These are phyloP conservation scores for Plasmodium vinckei DNA, from an alignment of 169 alveolate species.

Conservation along the genomic window DNA sequence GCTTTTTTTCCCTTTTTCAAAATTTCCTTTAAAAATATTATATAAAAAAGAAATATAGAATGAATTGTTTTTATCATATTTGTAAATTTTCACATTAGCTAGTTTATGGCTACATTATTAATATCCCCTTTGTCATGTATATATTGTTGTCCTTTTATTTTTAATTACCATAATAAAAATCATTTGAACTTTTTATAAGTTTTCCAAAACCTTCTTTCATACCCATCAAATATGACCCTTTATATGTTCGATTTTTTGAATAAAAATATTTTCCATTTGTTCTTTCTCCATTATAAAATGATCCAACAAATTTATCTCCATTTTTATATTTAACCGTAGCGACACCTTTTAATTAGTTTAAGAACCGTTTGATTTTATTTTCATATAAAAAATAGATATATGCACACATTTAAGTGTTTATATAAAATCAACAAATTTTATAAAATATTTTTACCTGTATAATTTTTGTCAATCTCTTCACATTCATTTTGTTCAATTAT, in stretches of 20 bases:
- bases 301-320: conserved; percentile 4
- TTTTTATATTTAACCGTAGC: conserved; percentile 22
- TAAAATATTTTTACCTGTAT: not conserved
- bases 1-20: conserved; percentile 85
- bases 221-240: conserved; percentile 16
- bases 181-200: conserved; percentile 1
- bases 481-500: not conserved
- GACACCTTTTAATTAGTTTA: not conserved
- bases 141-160: not conserved
- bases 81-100: too few relatives aligned
- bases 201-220: conserved; percentile 29
- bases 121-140: not conserved
- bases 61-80: not conserved
- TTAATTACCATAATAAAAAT: conserved; percentile 42
- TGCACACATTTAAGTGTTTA: not conserved
- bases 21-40: conserved; percentile 84
- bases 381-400: not conserved
- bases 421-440: not conserved
- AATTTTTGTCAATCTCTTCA: not conserved
- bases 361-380: too few relatives aligned
- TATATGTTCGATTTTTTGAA: conserved; percentile 37
- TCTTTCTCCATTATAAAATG: conserved; percentile 10
- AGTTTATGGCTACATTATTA: not conserved
- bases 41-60: not conserved
- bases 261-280: conserved; percentile 21